Evolutionary conservation across 176 grass and related monocot genomes (phyloP).

Genomic region (Secale cereale): DNA sequence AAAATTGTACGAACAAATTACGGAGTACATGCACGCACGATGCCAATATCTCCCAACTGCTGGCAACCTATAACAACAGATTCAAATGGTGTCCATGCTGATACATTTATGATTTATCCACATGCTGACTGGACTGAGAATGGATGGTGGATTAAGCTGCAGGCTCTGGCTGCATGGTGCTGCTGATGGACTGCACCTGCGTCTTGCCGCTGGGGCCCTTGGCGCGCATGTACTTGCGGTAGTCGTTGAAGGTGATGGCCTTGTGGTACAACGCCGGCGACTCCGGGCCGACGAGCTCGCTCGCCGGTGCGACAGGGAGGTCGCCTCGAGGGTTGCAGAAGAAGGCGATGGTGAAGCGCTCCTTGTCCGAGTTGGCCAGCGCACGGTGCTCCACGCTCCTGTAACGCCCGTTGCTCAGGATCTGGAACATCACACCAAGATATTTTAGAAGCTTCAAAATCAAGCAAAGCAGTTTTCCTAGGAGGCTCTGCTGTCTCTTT

Average conservation of each 20-base stretch:
- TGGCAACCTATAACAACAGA: background rate
- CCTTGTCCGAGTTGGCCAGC: slow-evolving; percentile 25
- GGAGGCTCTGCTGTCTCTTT: background rate
- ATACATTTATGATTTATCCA: background rate
- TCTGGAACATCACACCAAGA: slow-evolving; percentile 19
- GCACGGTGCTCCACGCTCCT: slow-evolving; percentile 69
- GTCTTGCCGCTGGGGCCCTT: slow-evolving; percentile 46
- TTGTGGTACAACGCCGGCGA: slow-evolving; percentile 27
- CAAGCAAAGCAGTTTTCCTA: background rate
- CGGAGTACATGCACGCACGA: background rate
- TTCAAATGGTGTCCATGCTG: background rate
- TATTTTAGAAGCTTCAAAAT: background rate
- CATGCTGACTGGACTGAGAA: background rate
- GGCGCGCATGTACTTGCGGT: slow-evolving; percentile 49
- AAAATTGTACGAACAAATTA: background rate
- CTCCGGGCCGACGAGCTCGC: slow-evolving; percentile 17
- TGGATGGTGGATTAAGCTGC: background rate
- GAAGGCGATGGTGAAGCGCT: slow-evolving; percentile 56
- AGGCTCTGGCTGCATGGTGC: background rate
- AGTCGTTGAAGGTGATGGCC: slow-evolving; percentile 43
- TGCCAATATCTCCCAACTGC: background rate
- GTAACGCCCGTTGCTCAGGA: slow-evolving; percentile 62
- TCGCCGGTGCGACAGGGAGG: slow-evolving; percentile 41
- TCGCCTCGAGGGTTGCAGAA: slow-evolving; percentile 68
- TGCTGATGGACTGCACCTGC: slow-evolving; percentile 35